Conservation (phyloP, 2,329 filamentous ascomycete species). For the Apiospora kogelbergensis region DNA sequence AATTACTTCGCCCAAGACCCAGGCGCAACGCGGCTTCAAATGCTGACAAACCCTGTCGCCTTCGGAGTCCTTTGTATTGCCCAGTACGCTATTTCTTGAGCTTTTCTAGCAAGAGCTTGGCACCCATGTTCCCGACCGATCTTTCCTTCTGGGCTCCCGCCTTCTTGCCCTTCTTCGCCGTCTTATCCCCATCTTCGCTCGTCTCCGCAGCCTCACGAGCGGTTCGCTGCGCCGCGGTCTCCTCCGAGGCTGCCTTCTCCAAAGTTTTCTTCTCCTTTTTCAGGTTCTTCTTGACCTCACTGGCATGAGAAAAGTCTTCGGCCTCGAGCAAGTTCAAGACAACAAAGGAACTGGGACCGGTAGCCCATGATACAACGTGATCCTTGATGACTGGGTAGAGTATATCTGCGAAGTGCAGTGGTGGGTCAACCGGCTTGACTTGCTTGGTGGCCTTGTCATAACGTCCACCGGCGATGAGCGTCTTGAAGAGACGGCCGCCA, state of each 20-base stretch:
- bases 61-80: not conserved
- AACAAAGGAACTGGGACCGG: slow-evolving; percentile 81
- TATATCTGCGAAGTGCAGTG: slow-evolving; percentile 75
- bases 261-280: slow-evolving; percentile 72
- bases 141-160: slow-evolving; percentile 46
- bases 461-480: slow-evolving; percentile 82
- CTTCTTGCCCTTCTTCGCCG: slow-evolving; percentile 60
- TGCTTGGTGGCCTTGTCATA: slow-evolving; percentile 76
- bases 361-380: slow-evolving; percentile 79
- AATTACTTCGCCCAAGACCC: slow-evolving; percentile 2
- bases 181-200: slow-evolving; percentile 52
- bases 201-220: slow-evolving; percentile 52
- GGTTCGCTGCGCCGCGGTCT: slow-evolving; percentile 53
- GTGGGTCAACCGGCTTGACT: slow-evolving; percentile 70
- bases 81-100: slow-evolving; percentile 33
- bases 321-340: slow-evolving; percentile 80
- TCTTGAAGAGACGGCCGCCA: slow-evolving; percentile 85
- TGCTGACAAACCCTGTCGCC: not conserved
- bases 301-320: slow-evolving; percentile 64
- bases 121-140: slow-evolving; percentile 60
- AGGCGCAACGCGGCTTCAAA: not conserved
- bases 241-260: slow-evolving; percentile 64
- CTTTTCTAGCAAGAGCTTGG: slow-evolving; percentile 60
- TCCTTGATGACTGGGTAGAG: slow-evolving; percentile 82
- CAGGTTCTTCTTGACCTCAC: slow-evolving; percentile 67